Evolutionary conservation across 1,284 basidiomycete species (phyloP).

Genomic region (Ganoderma boninense): DNA sequence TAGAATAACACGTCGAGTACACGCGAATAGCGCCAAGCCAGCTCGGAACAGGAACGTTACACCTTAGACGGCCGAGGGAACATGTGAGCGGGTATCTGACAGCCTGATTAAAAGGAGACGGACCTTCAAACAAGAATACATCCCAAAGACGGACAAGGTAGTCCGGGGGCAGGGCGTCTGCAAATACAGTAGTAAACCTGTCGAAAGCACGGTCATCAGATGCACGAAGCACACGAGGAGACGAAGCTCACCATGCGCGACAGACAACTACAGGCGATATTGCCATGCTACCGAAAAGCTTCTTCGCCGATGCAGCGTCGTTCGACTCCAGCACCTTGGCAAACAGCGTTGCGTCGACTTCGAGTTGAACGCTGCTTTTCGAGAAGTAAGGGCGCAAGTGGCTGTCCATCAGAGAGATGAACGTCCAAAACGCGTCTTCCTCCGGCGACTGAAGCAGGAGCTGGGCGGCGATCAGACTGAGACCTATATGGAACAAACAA

Average conservation of each 20-base stretch:
- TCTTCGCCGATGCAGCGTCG: constrained; percentile 72
- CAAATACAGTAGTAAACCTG: constrained; percentile 82
- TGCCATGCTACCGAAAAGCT: constrained; percentile 71
- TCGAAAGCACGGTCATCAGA: not conserved
- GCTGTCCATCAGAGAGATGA: constrained; percentile 85
- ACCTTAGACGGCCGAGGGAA: constrained; percentile 52
- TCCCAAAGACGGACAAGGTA: constrained; percentile 88
- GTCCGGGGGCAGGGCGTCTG: constrained; percentile 79
- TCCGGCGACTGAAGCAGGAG: constrained; percentile 85
- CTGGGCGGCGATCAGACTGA: constrained; percentile 82
- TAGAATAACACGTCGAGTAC: constrained; percentile 68
- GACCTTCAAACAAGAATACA: constrained; percentile 88
- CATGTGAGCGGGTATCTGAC: not conserved
- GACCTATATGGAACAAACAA: constrained; percentile 54
- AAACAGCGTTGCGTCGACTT: constrained; percentile 85
- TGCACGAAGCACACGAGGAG: not conserved
- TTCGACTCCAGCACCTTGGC: constrained; percentile 74
- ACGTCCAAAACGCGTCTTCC: constrained; percentile 95
- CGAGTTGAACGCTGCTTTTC: constrained; percentile 74
- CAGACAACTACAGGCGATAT: constrained; percentile 66
- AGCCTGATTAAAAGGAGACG: not conserved
- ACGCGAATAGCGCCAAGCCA: constrained; percentile 77
- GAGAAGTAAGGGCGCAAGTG: constrained; percentile 86
- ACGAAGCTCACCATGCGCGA: constrained; percentile 61
- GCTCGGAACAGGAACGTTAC: constrained; percentile 84